phyloP scores from a whole-genome alignment of 768 basidiomycete genomes.

The Tremella mesenterica region DNA sequence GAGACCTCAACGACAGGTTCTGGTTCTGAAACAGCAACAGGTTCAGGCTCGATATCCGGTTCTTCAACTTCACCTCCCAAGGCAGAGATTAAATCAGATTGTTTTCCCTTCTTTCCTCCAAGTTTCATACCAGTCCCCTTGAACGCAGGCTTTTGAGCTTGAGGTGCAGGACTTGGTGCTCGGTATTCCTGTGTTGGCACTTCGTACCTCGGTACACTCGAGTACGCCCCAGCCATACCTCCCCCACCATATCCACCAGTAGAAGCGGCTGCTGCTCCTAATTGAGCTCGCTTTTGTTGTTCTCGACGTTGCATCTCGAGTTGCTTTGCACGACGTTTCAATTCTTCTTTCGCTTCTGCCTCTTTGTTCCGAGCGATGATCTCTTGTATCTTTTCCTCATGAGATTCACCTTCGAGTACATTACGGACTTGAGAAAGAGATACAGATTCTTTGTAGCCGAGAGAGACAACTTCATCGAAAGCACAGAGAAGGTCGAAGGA shows the following conservation, averaged over 20 bases:
- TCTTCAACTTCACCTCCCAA: slow-evolving; percentile 63
- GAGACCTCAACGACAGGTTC: slow-evolving; percentile 48
- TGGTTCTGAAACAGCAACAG: slow-evolving; percentile 30
- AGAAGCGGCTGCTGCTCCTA: slow-evolving; percentile 47
- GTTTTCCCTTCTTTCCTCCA: slow-evolving; percentile 81
- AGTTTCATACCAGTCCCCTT: slow-evolving; percentile 95
- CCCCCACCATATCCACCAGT: slow-evolving; percentile 55
- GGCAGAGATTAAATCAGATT: slow-evolving; percentile 77
- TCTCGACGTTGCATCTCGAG: slow-evolving; percentile 96
- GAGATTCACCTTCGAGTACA: slow-evolving; percentile 50
- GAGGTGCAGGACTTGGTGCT: slow-evolving; percentile 23
- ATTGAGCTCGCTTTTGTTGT: slow-evolving; percentile 67
- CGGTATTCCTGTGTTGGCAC: slow-evolving; percentile 42
- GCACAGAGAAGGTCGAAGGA: slow-evolving; percentile 88
- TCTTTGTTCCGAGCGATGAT: slow-evolving; percentile 99
- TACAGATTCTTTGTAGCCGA: slow-evolving; percentile 57
- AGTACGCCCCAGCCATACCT: slow-evolving; percentile 58
- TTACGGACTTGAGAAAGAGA: slow-evolving; percentile 48
- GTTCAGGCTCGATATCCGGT: slow-evolving; percentile 28
- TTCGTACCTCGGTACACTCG: slow-evolving; percentile 64
- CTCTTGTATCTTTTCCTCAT: slow-evolving; percentile 71
- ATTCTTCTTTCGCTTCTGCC: slow-evolving; percentile 96
- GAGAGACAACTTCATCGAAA: slow-evolving; percentile 89
- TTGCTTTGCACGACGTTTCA: slow-evolving; percentile 94
- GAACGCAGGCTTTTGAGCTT: slow-evolving; percentile 58